A percentile compares a stretch with the other conserved stretches of the same genome.
Evolutionary conservation across 2,329 filamentous ascomycete species (phyloP).

Genomic region (Coniochaeta sp.): DNA sequence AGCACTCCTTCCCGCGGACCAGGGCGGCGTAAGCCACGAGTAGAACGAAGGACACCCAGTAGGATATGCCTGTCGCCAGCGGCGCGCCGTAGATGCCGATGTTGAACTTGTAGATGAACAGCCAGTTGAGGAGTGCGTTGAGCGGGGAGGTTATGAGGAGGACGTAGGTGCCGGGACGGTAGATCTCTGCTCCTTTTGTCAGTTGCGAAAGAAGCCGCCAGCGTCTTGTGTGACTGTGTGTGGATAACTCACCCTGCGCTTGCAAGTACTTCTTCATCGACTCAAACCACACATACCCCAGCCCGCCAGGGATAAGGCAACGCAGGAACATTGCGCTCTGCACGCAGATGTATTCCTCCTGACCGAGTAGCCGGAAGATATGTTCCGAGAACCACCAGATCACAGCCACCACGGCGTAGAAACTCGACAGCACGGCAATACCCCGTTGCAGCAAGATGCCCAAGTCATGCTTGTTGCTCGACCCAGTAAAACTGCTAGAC

Average conservation of each 20-base stretch:
- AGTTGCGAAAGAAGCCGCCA: not conserved
- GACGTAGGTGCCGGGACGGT: constrained; percentile 74
- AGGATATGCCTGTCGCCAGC: constrained; percentile 73
- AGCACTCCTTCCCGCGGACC: constrained; percentile 65
- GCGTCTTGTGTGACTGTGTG: constrained; percentile 20
- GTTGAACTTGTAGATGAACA: constrained; percentile 65
- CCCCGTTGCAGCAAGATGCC: constrained; percentile 72
- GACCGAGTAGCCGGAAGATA: constrained; percentile 66
- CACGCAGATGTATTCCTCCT: constrained; percentile 68
- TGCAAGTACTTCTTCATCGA: constrained; percentile 81
- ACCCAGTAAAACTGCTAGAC: constrained; percentile 75
- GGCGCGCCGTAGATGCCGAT: constrained; percentile 74
- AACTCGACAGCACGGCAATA: constrained; percentile 60
- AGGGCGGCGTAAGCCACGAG: constrained; percentile 67
- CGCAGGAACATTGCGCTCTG: constrained; percentile 68
- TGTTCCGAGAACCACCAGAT: constrained; percentile 71
- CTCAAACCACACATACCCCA: constrained; percentile 87
- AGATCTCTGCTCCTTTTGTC: constrained; percentile 41
- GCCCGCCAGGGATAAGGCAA: constrained; percentile 68
- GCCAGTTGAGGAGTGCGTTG: constrained; percentile 71
- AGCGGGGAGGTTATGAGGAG: constrained; percentile 75
- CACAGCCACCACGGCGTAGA: constrained; percentile 66
- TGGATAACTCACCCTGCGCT: constrained; percentile 63
- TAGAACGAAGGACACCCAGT: constrained; percentile 76
- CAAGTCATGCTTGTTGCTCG: constrained; percentile 68